These are phyloP conservation scores for Pythium rhizo-oryzae DNA, from an alignment of 352 stramenopile species.

Conservation along the genomic window DNA sequence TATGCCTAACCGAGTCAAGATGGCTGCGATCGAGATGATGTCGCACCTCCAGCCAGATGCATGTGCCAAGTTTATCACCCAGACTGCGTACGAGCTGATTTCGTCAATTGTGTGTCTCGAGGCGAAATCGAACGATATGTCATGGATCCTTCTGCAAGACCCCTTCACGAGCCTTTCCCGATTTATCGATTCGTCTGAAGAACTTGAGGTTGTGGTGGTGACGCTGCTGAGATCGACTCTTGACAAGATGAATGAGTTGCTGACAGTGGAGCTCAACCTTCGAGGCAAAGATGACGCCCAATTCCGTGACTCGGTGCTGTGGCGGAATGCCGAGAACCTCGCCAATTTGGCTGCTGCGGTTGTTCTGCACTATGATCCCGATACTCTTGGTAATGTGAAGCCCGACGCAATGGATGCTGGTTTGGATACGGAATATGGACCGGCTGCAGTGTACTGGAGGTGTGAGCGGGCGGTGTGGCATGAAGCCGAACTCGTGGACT, in stretches of 20 bases:
- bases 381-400: constrained; percentile 64
- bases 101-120: constrained; percentile 82
- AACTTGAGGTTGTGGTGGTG: constrained; percentile 73
- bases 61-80: constrained; percentile 72
- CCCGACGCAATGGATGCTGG: constrained; percentile 33
- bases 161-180: constrained; percentile 73
- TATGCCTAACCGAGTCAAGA: constrained; percentile 73
- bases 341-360: constrained; percentile 70
- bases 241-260: constrained; percentile 79
- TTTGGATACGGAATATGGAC: constrained; percentile 7
- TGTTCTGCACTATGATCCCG: constrained; percentile 84
- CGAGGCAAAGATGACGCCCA: constrained; percentile 61
- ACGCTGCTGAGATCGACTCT: constrained; percentile 73
- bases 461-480: constrained; percentile 75
- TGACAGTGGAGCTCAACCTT: constrained; percentile 70
- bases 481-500: constrained; percentile 76
- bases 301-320: constrained; percentile 73
- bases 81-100: constrained; percentile 78
- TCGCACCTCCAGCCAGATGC: constrained; percentile 53
- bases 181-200: constrained; percentile 59
- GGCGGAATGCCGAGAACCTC: constrained; percentile 80
- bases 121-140: constrained; percentile 81
- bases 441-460: constrained; percentile 67
- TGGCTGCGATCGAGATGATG: constrained; percentile 74
- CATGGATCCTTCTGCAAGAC: constrained; percentile 81